Percentiles rank a stretch among this genome's conserved stretches.
Conservation (phyloP, 306 rosid genomes). For the Albizia julibrissin region DNA sequence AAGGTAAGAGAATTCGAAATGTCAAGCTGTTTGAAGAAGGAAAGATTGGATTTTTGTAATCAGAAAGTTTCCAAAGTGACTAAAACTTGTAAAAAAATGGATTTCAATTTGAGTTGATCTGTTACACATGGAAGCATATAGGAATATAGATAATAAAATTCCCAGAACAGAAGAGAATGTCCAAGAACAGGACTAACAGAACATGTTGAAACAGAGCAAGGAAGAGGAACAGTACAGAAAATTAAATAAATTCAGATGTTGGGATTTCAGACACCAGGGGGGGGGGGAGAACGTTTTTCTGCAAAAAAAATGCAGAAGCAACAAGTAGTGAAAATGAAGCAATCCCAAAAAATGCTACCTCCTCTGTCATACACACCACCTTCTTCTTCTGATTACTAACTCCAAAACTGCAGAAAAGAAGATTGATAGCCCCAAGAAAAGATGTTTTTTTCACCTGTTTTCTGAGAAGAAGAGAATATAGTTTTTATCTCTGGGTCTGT, state of each 20-base stretch:
- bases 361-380: slow-evolving; percentile 2
- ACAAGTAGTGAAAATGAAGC: slow-evolving; percentile 42
- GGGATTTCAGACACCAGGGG: slow-evolving; percentile 38
- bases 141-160: neutral
- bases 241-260: slow-evolving; percentile 37
- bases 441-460: slow-evolving; percentile 35
- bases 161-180: slow-evolving; percentile 39
- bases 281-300: slow-evolving; percentile 42
- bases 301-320: slow-evolving; percentile 50
- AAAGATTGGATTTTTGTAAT: slow-evolving; percentile 7
- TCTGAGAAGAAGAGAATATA: slow-evolving; percentile 38
- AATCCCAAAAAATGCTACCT: slow-evolving; percentile 40
- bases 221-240: slow-evolving; percentile 13
- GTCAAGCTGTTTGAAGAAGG: slow-evolving; percentile 15
- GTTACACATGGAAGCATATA: slow-evolving; percentile 13
- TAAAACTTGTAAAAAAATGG: neutral
- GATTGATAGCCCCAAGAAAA: slow-evolving; percentile 61
- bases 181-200: slow-evolving; percentile 20
- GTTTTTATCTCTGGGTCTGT: slow-evolving; percentile 43
- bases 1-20: neutral
- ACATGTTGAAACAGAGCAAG: slow-evolving; percentile 31
- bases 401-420: slow-evolving; percentile 39
- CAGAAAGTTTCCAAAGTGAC: neutral
- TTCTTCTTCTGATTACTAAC: slow-evolving; percentile 32
- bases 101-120: slow-evolving; percentile 15